Evolutionary conservation across 2,329 filamentous ascomycete genomes (phyloP), one percentile per base, ranked within the genome.

Genomic region (Diaporthe amygdali): DNA sequence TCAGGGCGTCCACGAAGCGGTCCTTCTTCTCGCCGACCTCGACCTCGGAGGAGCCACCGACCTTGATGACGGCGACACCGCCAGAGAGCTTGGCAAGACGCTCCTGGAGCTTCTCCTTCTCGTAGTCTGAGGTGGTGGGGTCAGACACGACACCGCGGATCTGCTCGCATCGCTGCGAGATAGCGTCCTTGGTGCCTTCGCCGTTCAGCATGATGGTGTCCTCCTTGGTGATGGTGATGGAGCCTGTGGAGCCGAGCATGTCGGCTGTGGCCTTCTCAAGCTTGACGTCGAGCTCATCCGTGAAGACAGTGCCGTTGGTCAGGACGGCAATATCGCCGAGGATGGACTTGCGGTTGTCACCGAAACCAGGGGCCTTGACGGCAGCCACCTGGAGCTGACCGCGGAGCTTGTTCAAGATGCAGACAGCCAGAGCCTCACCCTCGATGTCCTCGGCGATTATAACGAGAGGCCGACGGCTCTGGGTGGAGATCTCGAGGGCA

Each of bases 1-100:
- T 99, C 74, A 99, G 89, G 72, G 96, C 96, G 85, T 99, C 96
- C 74, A 99, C 96, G 79, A 98, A 97, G 82, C 96, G 94, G 84
- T 99, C 96, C 92, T 99, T 99, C 94, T 99, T 99, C 91, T 99
- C 96, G 77, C 95, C 93, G 71, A 99, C 96, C 89, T 99, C 96
- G 76, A 99, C 96, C 87, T 99, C 96, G 75, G 96, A 98, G 75
- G 95, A 90, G 83, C 96, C 96, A 79, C 96, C 96, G 75, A 99
- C 96, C 91, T 97, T 98, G 90, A 99, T 98, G 85, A 99, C 96
- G 78, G 96, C 96, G 78, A 99, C 96, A 90, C 96, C 96, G 75
- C 96, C 96, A 76, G 96, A 98, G 77, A 99, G 94, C 92, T 99
- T 99, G 78, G 96, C 96, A 74, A 99, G 94, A 87, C 96, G 96